phyloP scores from a whole-genome alignment of 2,329 filamentous ascomycete species.

The Exophiala lecanii-corni region DNA sequence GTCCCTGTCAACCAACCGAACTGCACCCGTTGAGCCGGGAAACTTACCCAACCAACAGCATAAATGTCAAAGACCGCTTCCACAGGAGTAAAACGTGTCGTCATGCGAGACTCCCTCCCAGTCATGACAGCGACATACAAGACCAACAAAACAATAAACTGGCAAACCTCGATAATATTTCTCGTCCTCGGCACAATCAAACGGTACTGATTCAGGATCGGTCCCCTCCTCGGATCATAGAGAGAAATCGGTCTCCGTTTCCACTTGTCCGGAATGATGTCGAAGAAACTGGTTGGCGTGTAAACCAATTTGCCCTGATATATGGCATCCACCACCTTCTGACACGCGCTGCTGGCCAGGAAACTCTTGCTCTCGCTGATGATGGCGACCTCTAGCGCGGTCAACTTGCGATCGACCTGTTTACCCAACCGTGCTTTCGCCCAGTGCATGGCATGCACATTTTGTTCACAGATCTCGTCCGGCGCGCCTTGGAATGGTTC shows the following conservation, averaged over 20 bases:
- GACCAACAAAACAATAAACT: conserved; percentile 65
- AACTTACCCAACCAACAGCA: conserved; percentile 65
- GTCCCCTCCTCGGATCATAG: conserved; percentile 71
- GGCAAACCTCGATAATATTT: conserved; percentile 67
- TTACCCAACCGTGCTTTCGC: conserved; percentile 38
- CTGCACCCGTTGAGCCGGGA: neutral
- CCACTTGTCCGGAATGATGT: conserved; percentile 81
- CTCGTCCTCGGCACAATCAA: conserved; percentile 75
- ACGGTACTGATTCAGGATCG: conserved; percentile 77
- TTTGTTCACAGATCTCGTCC: conserved; percentile 57
- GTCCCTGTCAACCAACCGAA: conserved; percentile 2
- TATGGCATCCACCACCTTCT: conserved; percentile 77
- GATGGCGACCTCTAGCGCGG: conserved; percentile 77
- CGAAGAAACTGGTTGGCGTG: conserved; percentile 74
- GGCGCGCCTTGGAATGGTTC: conserved; percentile 83
- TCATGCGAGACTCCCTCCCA: conserved; percentile 52
- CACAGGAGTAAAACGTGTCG: conserved; percentile 45
- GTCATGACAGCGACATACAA: conserved; percentile 72
- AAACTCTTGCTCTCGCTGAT: conserved; percentile 77
- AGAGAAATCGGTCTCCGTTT: conserved; percentile 77
- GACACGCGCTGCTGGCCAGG: conserved; percentile 69
- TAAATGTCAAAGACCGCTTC: conserved; percentile 70
- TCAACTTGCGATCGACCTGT: conserved; percentile 56
- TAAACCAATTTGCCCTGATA: conserved; percentile 78
- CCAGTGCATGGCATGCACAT: conserved; percentile 44